Percentiles rank a stretch among this genome's conserved stretches.
Conservation (phyloP, 179 eudicot species). For the Beta lomatogona region DNA sequence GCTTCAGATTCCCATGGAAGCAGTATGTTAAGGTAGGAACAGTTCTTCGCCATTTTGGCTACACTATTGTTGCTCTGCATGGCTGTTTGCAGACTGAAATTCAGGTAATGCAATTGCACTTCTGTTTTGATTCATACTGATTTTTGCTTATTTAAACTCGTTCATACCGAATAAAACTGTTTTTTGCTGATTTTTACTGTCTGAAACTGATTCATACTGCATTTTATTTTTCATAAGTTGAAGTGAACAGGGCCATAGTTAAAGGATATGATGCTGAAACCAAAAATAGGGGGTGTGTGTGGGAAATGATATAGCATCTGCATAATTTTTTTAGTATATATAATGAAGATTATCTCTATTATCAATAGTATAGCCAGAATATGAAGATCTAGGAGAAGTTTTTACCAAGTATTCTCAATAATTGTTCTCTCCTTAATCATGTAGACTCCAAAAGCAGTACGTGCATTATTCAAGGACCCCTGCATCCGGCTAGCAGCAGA, state of each 20-base stretch:
- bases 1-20: slow-evolving; percentile 47
- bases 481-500: slow-evolving; percentile 43
- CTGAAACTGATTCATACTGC: no score
- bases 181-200: no score
- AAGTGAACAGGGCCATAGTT: no score
- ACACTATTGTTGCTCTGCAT: slow-evolving; percentile 48
- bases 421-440: neutral
- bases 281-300: no score
- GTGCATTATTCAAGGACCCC: slow-evolving; percentile 51
- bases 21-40: slow-evolving; percentile 50
- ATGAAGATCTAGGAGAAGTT: neutral
- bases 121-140: neutral
- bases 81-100: slow-evolving; percentile 55
- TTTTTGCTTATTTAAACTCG: no score
- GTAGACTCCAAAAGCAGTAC: slow-evolving; percentile 51
- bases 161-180: no score
- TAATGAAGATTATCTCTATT: no score
- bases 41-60: slow-evolving; percentile 54
- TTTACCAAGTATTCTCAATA: neutral
- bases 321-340: no score
- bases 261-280: no score
- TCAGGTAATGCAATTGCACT: slow-evolving; percentile 32
- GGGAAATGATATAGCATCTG: no score
- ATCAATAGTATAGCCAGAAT: neutral
- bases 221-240: no score